Percentiles rank a stretch among this genome's conserved stretches.
Evolutionary conservation across 169 alveolate genomes (phyloP).

Genomic region (Plasmodium fragile): DNA sequence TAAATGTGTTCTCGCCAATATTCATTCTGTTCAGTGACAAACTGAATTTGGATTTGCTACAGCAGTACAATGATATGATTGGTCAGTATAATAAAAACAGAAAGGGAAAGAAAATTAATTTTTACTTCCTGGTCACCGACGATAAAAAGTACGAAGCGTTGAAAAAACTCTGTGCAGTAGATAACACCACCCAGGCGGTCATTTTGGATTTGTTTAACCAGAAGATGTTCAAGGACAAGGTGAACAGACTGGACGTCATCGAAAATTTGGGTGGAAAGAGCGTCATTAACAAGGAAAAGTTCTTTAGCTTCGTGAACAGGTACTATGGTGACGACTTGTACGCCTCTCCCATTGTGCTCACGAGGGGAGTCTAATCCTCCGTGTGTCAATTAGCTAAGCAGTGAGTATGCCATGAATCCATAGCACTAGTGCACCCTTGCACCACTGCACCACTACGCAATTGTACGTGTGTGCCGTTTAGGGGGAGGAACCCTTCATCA

Average conservation of each 20-base stretch:
- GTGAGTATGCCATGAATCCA: no score
- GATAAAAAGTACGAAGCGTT: conserved; percentile 68
- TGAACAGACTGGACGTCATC: conserved; percentile 28
- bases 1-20: conserved; percentile 59
- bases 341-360: conserved; percentile 29
- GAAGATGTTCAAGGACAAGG: conserved; percentile 58
- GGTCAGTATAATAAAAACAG: conserved; percentile 60
- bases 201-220: conserved; percentile 68
- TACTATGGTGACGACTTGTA: conserved; percentile 49
- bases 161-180: conserved; percentile 41
- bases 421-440: neutral
- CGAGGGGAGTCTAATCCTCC: neutral
- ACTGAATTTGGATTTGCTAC: conserved; percentile 40
- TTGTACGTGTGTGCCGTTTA: neutral
- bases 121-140: conserved; percentile 40
- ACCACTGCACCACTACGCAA: neutral
- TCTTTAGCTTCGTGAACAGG: conserved; percentile 49
- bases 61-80: conserved; percentile 25
- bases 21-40: conserved; percentile 48
- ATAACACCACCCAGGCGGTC: conserved; percentile 36
- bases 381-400: neutral
- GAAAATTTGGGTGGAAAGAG: conserved; percentile 13
- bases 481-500: neutral
- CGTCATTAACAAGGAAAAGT: conserved; percentile 34
- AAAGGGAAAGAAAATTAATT: conserved; percentile 69